Conservation (phyloP, 805 yeast genomes). For the Scheffersomyces spartinae region DNA sequence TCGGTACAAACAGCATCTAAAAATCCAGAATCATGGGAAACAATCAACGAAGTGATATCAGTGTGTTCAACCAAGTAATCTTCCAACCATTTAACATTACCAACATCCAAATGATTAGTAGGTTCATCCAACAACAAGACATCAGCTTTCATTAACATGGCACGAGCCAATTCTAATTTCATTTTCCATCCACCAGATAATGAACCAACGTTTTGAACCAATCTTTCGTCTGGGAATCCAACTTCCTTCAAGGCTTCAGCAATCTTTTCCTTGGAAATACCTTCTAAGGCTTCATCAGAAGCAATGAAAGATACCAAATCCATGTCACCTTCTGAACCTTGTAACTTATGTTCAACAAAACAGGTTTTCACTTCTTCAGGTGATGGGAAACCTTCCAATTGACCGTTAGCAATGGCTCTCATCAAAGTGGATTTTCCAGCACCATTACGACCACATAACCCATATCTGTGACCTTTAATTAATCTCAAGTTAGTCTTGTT, state of each 20-base stretch:
- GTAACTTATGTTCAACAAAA: constrained; percentile 99
- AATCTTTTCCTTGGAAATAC: constrained; percentile 65
- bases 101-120: constrained; percentile 99
- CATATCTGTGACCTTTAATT: constrained; percentile 98
- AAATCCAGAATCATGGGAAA: constrained; percentile 99
- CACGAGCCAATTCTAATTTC: constrained; percentile 99
- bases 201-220: constrained; percentile 85
- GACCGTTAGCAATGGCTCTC: constrained; percentile 96
- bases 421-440: constrained; percentile 55
- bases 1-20: constrained; percentile 94
- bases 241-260: constrained; percentile 74
- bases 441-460: constrained; percentile 68
- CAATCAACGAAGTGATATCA: constrained; percentile 97
- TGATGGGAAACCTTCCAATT: constrained; percentile 99
- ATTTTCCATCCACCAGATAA: constrained; percentile 99
- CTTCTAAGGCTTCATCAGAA: constrained; percentile 65
- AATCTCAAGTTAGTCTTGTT: constrained; percentile 99
- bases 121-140: constrained; percentile 98
- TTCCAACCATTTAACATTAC: constrained; percentile 99
- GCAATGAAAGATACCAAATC: constrained; percentile 89
- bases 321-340: constrained; percentile 95
- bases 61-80: constrained; percentile 98
- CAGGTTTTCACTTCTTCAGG: constrained; percentile 99
- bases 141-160: constrained; percentile 97
- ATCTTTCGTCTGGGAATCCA: constrained; percentile 91